A percentile compares a stretch with the other conserved stretches of the same genome.
These are phyloP conservation scores for Diddensiella transvaalensis DNA, from an alignment of 805 yeast genomes.

Conservation along the genomic window DNA sequence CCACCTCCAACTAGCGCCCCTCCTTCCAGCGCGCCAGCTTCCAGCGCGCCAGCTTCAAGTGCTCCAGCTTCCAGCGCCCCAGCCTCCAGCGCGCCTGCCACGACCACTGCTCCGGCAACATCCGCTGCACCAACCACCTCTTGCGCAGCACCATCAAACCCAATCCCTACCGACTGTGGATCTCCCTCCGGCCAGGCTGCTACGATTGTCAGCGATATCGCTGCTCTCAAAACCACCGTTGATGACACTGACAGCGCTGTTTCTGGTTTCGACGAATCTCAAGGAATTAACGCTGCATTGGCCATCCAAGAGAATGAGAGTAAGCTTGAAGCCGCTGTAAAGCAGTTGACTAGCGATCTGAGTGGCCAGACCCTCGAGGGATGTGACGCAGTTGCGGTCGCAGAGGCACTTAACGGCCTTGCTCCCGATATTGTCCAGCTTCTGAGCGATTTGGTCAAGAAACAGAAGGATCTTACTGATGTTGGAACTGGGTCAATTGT, in stretches of 20 bases:
- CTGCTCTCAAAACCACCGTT: slow-evolving; percentile 11
- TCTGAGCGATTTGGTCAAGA: slow-evolving; percentile 21
- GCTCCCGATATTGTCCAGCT: slow-evolving; percentile 14
- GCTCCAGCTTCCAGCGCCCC: slow-evolving; percentile 3
- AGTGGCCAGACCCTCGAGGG: slow-evolving; percentile 9
- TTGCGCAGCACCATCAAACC: not conserved
- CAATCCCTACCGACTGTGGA: not conserved
- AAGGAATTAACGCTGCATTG: slow-evolving; percentile 30
- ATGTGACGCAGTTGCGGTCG: slow-evolving; percentile 15
- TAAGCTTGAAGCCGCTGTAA: slow-evolving; percentile 23
- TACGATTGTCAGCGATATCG: slow-evolving; percentile 9
- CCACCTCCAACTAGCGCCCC: not conserved
- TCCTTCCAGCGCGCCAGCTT: not conserved
- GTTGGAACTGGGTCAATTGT: slow-evolving; percentile 23
- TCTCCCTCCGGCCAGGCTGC: slow-evolving; percentile 14
- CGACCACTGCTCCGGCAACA: not conserved
- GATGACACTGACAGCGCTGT: slow-evolving; percentile 14
- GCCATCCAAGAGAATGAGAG: slow-evolving; percentile 27
- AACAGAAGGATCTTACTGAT: slow-evolving; percentile 26
- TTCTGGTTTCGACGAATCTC: slow-evolving; percentile 11
- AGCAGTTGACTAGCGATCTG: slow-evolving; percentile 12
- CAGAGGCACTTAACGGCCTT: slow-evolving; percentile 13
- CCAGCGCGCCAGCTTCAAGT: not conserved
- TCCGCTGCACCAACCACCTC: not conserved
- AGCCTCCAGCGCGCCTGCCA: not conserved